A percentile compares a stretch with the other conserved stretches of the same genome.
phyloP scores from a whole-genome alignment of 306 rosid genomes.

The Medicago ruthenica region DNA sequence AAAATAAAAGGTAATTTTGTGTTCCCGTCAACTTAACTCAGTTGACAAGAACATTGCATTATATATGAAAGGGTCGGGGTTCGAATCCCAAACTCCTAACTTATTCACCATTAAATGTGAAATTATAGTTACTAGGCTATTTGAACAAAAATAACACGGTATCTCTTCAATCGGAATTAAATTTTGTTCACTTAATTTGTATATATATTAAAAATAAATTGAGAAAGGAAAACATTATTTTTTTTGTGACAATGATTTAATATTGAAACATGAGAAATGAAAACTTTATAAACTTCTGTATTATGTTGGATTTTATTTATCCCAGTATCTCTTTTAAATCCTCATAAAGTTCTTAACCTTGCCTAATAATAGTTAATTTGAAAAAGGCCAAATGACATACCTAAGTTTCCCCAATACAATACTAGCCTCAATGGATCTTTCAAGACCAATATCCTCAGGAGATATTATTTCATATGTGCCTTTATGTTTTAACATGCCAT shows the following conservation, averaged over 20 bases:
- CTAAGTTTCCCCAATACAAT: conserved; percentile 94
- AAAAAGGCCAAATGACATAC: conserved; percentile 44
- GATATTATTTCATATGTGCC: conserved; percentile 87
- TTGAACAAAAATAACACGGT: too few species aligned
- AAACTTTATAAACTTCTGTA: neutral
- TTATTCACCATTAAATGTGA: too few species aligned
- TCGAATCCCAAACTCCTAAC: too few species aligned
- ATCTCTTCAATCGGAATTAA: neutral
- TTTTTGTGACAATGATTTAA: neutral
- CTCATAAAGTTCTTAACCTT: neutral
- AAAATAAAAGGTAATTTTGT: too few species aligned
- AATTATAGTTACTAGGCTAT: too few species aligned
- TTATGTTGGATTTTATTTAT: neutral
- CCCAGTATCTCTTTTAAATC: neutral
- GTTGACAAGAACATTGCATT: too few species aligned
- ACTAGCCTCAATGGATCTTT: conserved; percentile 69
- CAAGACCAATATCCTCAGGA: conserved; percentile 83
- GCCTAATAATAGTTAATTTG: neutral
- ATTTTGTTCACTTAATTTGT: neutral
- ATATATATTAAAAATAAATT: too few species aligned
- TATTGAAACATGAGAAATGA: neutral
- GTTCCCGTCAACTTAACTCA: too few species aligned
- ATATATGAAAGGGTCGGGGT: too few species aligned
- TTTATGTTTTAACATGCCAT: conserved; percentile 94
- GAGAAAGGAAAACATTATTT: too few species aligned